A percentile compares a stretch with the other conserved stretches of the same genome.
Evolutionary conservation across 768 basidiomycete species (phyloP).

Genomic region (Kwoniella dejecticola): DNA sequence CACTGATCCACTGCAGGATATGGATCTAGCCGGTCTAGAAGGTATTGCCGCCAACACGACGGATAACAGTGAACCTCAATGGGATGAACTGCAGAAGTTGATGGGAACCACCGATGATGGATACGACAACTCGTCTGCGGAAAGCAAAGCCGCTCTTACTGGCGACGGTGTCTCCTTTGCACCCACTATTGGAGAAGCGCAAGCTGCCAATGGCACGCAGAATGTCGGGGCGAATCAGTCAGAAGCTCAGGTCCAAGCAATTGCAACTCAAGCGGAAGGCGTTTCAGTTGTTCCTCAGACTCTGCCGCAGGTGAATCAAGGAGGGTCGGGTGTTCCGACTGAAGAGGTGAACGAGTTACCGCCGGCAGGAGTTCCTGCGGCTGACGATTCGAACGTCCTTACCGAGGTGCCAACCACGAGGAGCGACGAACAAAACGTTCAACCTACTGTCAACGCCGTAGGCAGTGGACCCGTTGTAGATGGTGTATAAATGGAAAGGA

Average conservation of each 20-base stretch:
- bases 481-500: neutral
- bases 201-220: neutral
- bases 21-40: constrained; percentile 20
- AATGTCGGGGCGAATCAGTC: neutral
- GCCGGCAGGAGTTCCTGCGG: constrained; percentile 17
- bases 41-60: constrained; percentile 7
- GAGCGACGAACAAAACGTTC: neutral
- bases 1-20: constrained; percentile 20
- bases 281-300: constrained; percentile 8
- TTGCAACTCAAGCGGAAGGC: constrained; percentile 18
- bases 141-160: neutral
- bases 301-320: neutral
- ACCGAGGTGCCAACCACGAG: neutral
- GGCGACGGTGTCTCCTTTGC: constrained; percentile 20
- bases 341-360: constrained; percentile 32
- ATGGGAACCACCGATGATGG: constrained; percentile 34
- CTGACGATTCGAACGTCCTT: constrained; percentile 5
- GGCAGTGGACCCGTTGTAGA: neutral
- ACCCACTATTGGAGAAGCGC: constrained; percentile 25
- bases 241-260: constrained; percentile 5
- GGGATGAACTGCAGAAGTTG: constrained; percentile 40
- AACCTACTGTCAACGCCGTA: neutral
- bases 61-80: constrained; percentile 29
- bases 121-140: neutral
- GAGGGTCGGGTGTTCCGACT: constrained; percentile 26